A percentile compares a stretch with the other conserved stretches of the same genome.
Evolutionary conservation across 1,284 basidiomycete genomes (phyloP).

Genomic region (Fomitopsis palustris): DNA sequence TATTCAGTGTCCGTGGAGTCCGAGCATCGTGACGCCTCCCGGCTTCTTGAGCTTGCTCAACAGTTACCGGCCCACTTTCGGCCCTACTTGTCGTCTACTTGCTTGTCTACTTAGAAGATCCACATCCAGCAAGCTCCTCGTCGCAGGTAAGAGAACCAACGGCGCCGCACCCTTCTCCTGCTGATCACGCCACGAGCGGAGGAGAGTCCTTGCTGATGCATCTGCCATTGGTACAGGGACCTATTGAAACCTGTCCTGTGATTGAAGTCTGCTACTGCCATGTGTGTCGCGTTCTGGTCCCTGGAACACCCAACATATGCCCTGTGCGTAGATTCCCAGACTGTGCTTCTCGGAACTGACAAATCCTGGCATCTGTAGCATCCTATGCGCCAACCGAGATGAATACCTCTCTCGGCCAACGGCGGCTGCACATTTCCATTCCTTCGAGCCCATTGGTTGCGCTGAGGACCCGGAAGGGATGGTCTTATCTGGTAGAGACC

Average conservation of each 20-base stretch:
- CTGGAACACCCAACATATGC: conserved; percentile 72
- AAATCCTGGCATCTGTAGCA: conserved; percentile 37
- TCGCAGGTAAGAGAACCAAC: neutral
- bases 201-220: neutral
- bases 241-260: neutral
- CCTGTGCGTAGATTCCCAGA: conserved; percentile 49
- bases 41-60: neutral
- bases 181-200: neutral
- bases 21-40: neutral
- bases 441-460: conserved; percentile 35
- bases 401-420: conserved; percentile 70
- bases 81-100: neutral
- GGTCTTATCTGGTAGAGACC: conserved; percentile 72
- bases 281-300: conserved; percentile 79
- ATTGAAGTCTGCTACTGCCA: conserved; percentile 22
- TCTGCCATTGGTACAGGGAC: neutral
- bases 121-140: neutral
- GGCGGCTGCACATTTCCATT: conserved; percentile 53
- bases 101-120: neutral
- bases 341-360: conserved; percentile 4
- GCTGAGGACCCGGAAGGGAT: conserved; percentile 22
- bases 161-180: neutral
- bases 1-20: neutral
- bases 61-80: neutral
- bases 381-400: conserved; percentile 74